These are phyloP conservation scores for Ustilago nuda DNA, from an alignment of 1,284 basidiomycete genomes.

Conservation along the genomic window DNA sequence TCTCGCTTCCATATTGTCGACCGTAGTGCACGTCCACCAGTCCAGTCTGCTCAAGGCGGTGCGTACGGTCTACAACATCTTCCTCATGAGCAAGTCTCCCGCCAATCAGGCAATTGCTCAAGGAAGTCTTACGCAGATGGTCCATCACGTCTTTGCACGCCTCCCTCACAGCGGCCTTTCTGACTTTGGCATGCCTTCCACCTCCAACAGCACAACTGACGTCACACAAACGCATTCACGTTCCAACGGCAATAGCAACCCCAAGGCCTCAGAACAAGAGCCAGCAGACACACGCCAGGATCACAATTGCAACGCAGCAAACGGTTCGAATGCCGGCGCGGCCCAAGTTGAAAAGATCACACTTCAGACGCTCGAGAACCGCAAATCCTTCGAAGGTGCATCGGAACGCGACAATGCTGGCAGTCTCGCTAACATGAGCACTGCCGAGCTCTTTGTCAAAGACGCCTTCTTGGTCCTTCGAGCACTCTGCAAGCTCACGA, in stretches of 20 bases:
- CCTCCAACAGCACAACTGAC: conserved; percentile 33
- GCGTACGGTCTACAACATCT: conserved; percentile 69
- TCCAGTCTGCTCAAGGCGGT: conserved; percentile 70
- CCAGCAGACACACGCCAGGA: conserved; percentile 16
- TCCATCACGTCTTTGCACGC: conserved; percentile 66
- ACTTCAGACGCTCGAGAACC: conserved; percentile 59
- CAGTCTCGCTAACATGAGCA: conserved; percentile 57
- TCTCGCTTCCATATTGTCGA: conserved; percentile 64
- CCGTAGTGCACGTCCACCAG: conserved; percentile 65
- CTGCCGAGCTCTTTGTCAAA: conserved; percentile 67
- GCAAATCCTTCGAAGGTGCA: conserved; percentile 66
- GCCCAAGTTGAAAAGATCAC: conserved; percentile 57
- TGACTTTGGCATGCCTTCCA: conserved; percentile 17
- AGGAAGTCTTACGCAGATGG: conserved; percentile 67
- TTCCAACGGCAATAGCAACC: conserved; percentile 15
- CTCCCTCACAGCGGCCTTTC: conserved; percentile 45
- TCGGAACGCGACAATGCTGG: conserved; percentile 60
- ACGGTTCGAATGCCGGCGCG: conserved; percentile 7
- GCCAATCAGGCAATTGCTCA: conserved; percentile 68
- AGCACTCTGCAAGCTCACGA: conserved; percentile 68
- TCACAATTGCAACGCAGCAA: conserved; percentile 16
- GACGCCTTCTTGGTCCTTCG: conserved; percentile 68
- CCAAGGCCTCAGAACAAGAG: conserved; percentile 8
- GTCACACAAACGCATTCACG: conserved; percentile 10
- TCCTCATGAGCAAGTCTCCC: conserved; percentile 63